These are phyloP conservation scores for Trichoderma polysporum DNA, from an alignment of 2,329 filamentous ascomycete species.

Conservation along the genomic window DNA sequence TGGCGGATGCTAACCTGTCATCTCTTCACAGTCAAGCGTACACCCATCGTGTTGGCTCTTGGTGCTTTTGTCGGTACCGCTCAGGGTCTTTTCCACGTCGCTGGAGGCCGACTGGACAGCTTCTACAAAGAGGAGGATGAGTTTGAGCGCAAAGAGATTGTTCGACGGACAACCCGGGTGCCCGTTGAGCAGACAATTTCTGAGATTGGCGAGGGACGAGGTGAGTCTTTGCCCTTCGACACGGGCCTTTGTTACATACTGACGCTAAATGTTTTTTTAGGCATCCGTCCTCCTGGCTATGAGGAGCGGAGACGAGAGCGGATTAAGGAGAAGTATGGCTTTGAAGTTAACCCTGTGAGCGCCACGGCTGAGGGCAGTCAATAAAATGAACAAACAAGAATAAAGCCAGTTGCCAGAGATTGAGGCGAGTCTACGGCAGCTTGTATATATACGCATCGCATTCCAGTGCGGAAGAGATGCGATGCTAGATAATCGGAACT, in stretches of 20 bases:
- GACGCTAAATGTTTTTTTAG: conserved; percentile 44
- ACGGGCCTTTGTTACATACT: neutral
- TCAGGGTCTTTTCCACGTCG: conserved; percentile 66
- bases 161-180: conserved; percentile 72
- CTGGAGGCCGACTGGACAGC: conserved; percentile 58
- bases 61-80: conserved; percentile 56
- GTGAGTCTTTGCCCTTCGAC: conserved; percentile 46
- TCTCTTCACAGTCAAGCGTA: conserved; percentile 43
- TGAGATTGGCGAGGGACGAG: conserved; percentile 82
- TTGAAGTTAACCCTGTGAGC: conserved; percentile 72
- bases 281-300: conserved; percentile 77
- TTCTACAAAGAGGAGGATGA: conserved; percentile 62
- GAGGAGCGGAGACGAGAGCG: conserved; percentile 79
- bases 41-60: conserved; percentile 70
- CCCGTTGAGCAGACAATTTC: conserved; percentile 77
- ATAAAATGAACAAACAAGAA: conserved; percentile 25
- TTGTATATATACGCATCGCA: conserved; percentile 40
- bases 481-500: conserved; percentile 44
- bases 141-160: conserved; percentile 70
- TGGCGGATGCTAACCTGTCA: neutral
- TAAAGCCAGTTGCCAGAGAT: conserved; percentile 27
- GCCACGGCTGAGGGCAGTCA: conserved; percentile 48
- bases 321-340: conserved; percentile 82
- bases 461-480: conserved; percentile 36
- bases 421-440: conserved; percentile 25